A percentile compares a stretch with the other conserved stretches of the same genome.
phyloP scores from a whole-genome alignment of 345 rosid genomes.

The Cardamine chenopodiifolia region DNA sequence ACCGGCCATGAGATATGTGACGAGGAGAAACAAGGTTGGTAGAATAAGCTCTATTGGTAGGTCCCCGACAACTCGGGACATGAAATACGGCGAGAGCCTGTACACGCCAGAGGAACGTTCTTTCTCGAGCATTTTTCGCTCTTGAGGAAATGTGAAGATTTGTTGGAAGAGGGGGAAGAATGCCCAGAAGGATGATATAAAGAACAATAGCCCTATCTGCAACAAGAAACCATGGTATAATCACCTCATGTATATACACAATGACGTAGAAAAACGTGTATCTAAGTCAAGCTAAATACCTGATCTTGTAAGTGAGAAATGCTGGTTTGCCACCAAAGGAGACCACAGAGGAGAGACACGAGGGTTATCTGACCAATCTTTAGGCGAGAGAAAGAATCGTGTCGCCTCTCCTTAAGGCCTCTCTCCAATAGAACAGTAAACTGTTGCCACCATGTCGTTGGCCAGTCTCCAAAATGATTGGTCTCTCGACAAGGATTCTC shows the following conservation, averaged over 20 bases:
- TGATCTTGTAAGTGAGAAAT: constrained; percentile 63
- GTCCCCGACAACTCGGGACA: constrained; percentile 60
- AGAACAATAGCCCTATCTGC: constrained; percentile 82
- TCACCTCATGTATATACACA: neutral
- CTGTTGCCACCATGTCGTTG: constrained; percentile 83
- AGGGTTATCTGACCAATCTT: constrained; percentile 69
- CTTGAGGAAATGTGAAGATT: constrained; percentile 81
- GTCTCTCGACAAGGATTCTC: constrained; percentile 17
- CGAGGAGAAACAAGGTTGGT: constrained; percentile 54
- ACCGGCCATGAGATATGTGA: constrained; percentile 81
- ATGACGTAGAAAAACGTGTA: neutral
- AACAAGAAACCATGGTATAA: constrained; percentile 13
- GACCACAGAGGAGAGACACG: constrained; percentile 77
- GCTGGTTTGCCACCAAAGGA: constrained; percentile 79
- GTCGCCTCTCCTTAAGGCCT: constrained; percentile 77
- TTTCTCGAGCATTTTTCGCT: constrained; percentile 76
- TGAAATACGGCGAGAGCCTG: constrained; percentile 78
- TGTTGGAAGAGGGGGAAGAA: constrained; percentile 75
- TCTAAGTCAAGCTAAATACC: constrained; percentile 39
- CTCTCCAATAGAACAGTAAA: constrained; percentile 69
- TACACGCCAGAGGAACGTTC: constrained; percentile 89
- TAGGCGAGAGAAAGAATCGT: constrained; percentile 76
- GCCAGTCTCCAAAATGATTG: constrained; percentile 63
- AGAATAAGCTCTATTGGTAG: constrained; percentile 79
- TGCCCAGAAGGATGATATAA: constrained; percentile 63